Evolutionary conservation across 2,329 filamentous ascomycete species (phyloP), one percentile per base, ranked within the genome.

Genomic region (Cytospora paraplurivora): DNA sequence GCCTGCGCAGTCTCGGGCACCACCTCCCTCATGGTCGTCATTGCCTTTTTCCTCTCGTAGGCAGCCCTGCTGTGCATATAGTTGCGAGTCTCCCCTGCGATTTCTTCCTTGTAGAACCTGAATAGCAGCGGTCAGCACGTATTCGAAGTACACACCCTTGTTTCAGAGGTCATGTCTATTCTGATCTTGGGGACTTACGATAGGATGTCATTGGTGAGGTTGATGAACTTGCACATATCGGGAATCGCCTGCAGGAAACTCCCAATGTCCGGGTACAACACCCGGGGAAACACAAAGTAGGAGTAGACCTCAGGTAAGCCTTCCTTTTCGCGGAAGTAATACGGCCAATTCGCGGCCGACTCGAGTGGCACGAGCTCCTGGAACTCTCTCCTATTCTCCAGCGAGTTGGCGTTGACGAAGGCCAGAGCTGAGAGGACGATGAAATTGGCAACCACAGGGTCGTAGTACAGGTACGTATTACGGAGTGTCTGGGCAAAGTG

Each of bases 71-170:
- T 69, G 33, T 69, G 68, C 10, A 73, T 68, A 32, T 72, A 73
- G 56, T 73, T 73, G 13, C 67, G 56, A 1, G 51, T 62, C 34
- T 73, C 72, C 4, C 70, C 70, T 0, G 66, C 69, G 38, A 65
- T 65, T 41, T 73, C 71, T 54, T 73, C 72, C 10, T 73, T 73
- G 19, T 73, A 73, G 52, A 73, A 73, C 2, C 70, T 73, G 35
- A 0, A 47, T 11, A 13, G 0, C 3, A 13, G 0, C 3, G 15
- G 12, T 58, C 32, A 58, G 60, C 17, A 51, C 5, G 4, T 27
- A 27, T 27, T 27, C 27, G 4, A 27, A 6, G 7, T 17, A 35
- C 17, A 54, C n/a, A 37, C 6, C 15, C 33, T 37, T 1, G 54
- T 15, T 12, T 4, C 5, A 3, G 5, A 1, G 12, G 1, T 10